phyloP scores from a whole-genome alignment of 2,329 filamentous ascomycete species.

The Ceratocystis huliohia region DNA sequence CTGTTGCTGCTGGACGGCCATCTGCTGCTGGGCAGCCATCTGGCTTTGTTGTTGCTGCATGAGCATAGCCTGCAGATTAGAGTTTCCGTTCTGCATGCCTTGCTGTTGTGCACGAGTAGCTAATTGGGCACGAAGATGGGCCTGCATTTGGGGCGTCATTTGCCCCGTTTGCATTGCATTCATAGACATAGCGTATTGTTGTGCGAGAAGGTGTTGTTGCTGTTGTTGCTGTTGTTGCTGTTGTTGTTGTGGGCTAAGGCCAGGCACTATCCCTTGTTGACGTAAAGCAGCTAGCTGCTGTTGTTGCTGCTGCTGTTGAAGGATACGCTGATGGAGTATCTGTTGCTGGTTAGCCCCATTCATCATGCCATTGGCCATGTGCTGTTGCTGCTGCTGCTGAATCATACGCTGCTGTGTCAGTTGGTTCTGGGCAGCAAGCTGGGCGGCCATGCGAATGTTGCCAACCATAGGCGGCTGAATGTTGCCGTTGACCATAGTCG shows the following conservation, averaged over 20 bases:
- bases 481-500: constrained; percentile 13
- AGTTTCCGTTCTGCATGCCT: constrained; percentile 13
- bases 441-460: constrained; percentile 28
- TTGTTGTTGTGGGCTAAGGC: constrained; percentile 15
- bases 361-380: constrained; percentile 30
- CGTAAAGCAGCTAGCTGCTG: constrained; percentile 23
- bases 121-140: neutral
- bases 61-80: constrained; percentile 25
- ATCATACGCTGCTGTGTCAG: constrained; percentile 37
- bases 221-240: constrained; percentile 15
- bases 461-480: neutral
- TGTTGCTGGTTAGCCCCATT: constrained; percentile 27
- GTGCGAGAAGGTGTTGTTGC: neutral
- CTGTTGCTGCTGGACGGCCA: constrained; percentile 28
- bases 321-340: constrained; percentile 22
- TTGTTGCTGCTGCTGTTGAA: constrained; percentile 25
- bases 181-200: constrained; percentile 14
- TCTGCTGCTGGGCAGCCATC: constrained; percentile 36
- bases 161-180: constrained; percentile 22
- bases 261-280: constrained; percentile 8
- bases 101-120: constrained; percentile 5
- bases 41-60: constrained; percentile 33
- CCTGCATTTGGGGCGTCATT: constrained; percentile 21
- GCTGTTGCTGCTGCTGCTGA: constrained; percentile 35
- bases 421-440: constrained; percentile 29